A percentile compares a stretch with the other conserved stretches of the same genome.
These are phyloP conservation scores for Maudiozyma turicensis DNA, from an alignment of 805 yeast genomes.

Conservation along the genomic window DNA sequence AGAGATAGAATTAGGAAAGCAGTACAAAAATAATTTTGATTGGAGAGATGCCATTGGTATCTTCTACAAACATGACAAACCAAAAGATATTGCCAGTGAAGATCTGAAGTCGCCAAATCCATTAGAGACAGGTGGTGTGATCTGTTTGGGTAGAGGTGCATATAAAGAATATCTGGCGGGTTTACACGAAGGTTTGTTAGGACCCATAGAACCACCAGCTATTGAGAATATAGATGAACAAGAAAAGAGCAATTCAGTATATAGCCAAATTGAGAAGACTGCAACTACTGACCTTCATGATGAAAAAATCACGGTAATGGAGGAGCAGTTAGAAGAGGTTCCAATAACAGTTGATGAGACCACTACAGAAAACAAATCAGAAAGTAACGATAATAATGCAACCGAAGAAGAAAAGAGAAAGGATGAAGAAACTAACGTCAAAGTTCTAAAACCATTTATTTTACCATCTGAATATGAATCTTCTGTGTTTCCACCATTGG, in stretches of 20 bases:
- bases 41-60: slow-evolving; percentile 48
- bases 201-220: slow-evolving; percentile 61
- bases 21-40: slow-evolving; percentile 28
- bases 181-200: slow-evolving; percentile 87
- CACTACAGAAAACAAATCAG: slow-evolving; percentile 2
- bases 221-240: slow-evolving; percentile 6
- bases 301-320: not conserved
- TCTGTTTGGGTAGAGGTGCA: slow-evolving; percentile 92
- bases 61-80: slow-evolving; percentile 31
- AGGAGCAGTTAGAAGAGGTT: slow-evolving; percentile 1
- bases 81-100: slow-evolving; percentile 30
- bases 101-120: slow-evolving; percentile 40
- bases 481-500: slow-evolving; percentile 42
- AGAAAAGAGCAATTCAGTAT: not conserved
- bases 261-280: slow-evolving; percentile 8
- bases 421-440: slow-evolving; percentile 9
- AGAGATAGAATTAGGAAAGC: slow-evolving; percentile 10
- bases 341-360: not conserved
- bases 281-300: not conserved
- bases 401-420: slow-evolving; percentile 8
- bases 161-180: slow-evolving; percentile 88
- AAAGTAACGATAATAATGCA: not conserved
- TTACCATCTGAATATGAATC: slow-evolving; percentile 45
- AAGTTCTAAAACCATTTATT: slow-evolving; percentile 56
- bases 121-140: slow-evolving; percentile 64